phyloP scores from a whole-genome alignment of 441 rosid genomes.

The Kokia cookei region DNA sequence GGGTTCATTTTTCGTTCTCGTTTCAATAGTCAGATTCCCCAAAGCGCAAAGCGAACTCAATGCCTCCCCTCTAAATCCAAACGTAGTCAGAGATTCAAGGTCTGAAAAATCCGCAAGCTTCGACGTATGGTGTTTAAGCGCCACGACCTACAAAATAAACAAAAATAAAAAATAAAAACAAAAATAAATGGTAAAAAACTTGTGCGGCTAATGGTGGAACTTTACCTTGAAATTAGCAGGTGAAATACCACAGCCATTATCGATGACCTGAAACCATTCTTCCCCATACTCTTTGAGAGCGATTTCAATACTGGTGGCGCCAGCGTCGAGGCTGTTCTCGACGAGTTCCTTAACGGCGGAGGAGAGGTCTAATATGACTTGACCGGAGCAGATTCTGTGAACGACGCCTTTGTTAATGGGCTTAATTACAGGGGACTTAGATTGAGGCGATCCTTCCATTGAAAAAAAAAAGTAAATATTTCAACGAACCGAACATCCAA shows the following conservation, averaged over 20 bases:
- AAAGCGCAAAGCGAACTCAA: slow-evolving; percentile 90
- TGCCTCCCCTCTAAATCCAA: slow-evolving; percentile 98
- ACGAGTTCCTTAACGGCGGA: slow-evolving; percentile 95
- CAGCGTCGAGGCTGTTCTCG: slow-evolving; percentile 46
- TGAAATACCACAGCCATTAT: slow-evolving; percentile 90
- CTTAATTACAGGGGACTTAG: slow-evolving; percentile 38
- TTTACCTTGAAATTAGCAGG: slow-evolving; percentile 77
- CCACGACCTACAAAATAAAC: slow-evolving; percentile 53
- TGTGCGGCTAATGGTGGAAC: neutral
- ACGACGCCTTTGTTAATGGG: slow-evolving; percentile 76
- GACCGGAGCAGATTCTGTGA: slow-evolving; percentile 85
- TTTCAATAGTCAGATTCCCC: slow-evolving; percentile 79
- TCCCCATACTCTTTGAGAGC: slow-evolving; percentile 74
- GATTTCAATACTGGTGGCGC: slow-evolving; percentile 12
- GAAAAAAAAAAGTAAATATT: neutral
- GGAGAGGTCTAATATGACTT: slow-evolving; percentile 87
- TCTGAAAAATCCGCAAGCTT: slow-evolving; percentile 77
- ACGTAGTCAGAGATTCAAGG: slow-evolving; percentile 53
- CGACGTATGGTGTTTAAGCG: slow-evolving; percentile 90
- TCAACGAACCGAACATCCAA: neutral
- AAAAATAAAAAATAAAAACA: neutral
- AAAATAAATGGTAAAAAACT: neutral
- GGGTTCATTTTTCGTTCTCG: slow-evolving; percentile 63
- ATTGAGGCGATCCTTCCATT: slow-evolving; percentile 28
- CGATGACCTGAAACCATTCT: slow-evolving; percentile 83